Evolutionary conservation across 2,329 filamentous ascomycete genomes (phyloP).

Genomic region (Ophiostoma himal-ulmi): DNA sequence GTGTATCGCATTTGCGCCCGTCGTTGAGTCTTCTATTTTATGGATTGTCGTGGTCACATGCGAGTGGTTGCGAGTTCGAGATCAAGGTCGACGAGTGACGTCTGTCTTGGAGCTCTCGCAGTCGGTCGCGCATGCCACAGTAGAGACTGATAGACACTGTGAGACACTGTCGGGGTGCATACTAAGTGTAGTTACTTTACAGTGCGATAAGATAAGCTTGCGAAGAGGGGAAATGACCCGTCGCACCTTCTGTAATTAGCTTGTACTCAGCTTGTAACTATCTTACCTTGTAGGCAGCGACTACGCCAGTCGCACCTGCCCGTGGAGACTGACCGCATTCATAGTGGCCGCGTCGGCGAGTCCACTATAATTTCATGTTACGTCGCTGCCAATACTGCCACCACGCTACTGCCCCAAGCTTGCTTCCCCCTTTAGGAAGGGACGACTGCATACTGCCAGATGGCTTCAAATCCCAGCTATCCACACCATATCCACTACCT

Average conservation of each 20-base stretch:
- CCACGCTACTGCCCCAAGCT: not conserved
- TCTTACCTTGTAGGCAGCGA: not conserved
- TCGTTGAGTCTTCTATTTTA: not conserved
- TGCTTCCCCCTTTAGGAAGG: conserved; percentile 20
- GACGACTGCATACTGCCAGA: conserved; percentile 22
- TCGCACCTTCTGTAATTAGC: not conserved
- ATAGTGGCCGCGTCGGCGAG: conserved; percentile 12
- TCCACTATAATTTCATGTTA: conserved; percentile 10
- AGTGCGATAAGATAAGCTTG: conserved; percentile 20
- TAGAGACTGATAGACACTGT: not conserved
- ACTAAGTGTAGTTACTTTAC: not conserved
- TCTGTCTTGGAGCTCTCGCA: not conserved
- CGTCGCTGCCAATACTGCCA: conserved; percentile 10
- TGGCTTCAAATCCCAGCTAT: conserved; percentile 18
- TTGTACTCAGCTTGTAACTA: not conserved
- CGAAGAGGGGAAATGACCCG: not conserved
- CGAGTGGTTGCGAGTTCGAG: not conserved
- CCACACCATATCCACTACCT: not conserved
- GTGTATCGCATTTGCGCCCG: not conserved
- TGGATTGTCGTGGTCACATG: not conserved
- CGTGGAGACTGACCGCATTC: conserved; percentile 18
- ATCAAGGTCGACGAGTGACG: not conserved
- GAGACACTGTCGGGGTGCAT: not conserved
- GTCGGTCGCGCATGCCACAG: not conserved
- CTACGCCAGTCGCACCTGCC: not conserved